Base-by-base conservation (phyloP, 2,329 filamentous ascomycete species). In the Phyllosticta citribraziliensis region DNA sequence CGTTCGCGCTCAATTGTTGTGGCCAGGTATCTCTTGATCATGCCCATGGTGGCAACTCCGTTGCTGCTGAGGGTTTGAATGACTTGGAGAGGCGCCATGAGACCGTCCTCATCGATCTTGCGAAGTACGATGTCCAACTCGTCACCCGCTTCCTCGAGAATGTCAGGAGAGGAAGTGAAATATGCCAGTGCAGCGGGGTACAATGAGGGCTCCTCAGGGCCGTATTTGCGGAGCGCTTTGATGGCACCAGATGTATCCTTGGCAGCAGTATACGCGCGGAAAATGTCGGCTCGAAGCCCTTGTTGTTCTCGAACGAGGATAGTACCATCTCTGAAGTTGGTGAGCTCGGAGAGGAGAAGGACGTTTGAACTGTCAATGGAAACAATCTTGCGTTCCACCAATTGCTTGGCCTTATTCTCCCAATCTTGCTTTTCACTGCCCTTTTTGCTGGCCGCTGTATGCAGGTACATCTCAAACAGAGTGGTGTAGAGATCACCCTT, bases 391-490 rank as follows among this genome's bases (percentile, higher is more conserved):
- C 85, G 86, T 69, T 94, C 87, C 61, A 99, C 92, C 24, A 97
- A 82, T 64, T 85, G 86, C 76, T 94, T 96, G 0, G 94, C 94
- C 72, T 95, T 97, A 52, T 81, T 81, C 70, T 97, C 91, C 93
- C 94, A 99, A 65, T 88, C 83, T 67, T 88, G 83, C 65, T 87
- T 86, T 64, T 91, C 82, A 35, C 73, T 70, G 73, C 86, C 86
- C 68, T 86, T 89, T 69, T 87, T 87, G 62, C 87, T 84, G 63
- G 86, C 88, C 22, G 93, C 89, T 67, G 91, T 94, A 73, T 96
- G 89, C 9, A 99, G 79, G 70, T 97, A 99, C 88, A 99, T 97
- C 73, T 99, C 95, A 70, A 99, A 97, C 14, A 99, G 74, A 0
- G 95, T 97, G 0, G 93, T 97, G 70, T 94, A 94, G 17, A 99